Evolutionary conservation across 495 filamentous ascomycete species (phyloP), one percentile per base, ranked within the genome.

Genomic region (Talaromyces proteolyticus): DNA sequence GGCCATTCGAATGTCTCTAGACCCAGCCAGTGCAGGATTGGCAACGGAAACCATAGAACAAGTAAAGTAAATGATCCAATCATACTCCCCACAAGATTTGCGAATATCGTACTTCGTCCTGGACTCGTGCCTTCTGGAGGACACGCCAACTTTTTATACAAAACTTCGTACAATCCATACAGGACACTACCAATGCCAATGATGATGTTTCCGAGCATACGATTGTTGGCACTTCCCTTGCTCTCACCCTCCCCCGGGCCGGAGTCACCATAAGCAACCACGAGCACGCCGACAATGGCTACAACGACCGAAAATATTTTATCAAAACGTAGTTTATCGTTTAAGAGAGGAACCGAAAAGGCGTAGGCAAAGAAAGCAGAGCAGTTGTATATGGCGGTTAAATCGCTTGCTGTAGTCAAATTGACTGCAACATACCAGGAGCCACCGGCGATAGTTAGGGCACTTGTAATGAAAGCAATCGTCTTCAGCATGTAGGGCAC

Each of bases 371-470:
- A 98, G 69, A 98, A 98, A 42, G 93, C 91, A 44, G 88, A 95
- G 75, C 93, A 98, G 66, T 98, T 98, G 77, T 97, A 98, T 61
- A 98, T 98, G 20, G 93, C 93, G 0, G 93, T 98, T 48, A 98
- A 71, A 59, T 98, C 93, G 56, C 84, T 86, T 20, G 93, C 84
- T 11, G 87, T 93, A 0, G 93, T 98, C 77, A 95, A 72, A 63
- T 87, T 86, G 36, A 98, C 92, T 3, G 93, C 93, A 12, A 96
- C 72, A 55, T 96, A 98, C 93, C 93, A 98, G 43, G 85, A 91
- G n/a, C 86, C 80, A 1, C 92, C 93, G 0, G 91, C 93, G 42
- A 96, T 69, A 3, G 93, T 98, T 41, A 98, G 77, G 3, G 90
- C 82, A n/a, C 73, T 83, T 0, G 93, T 93, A 38, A 97, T 77